Base-by-base conservation (phyloP, 1,284 basidiomycete genomes). In the Mycosarcoma maydis region DNA sequence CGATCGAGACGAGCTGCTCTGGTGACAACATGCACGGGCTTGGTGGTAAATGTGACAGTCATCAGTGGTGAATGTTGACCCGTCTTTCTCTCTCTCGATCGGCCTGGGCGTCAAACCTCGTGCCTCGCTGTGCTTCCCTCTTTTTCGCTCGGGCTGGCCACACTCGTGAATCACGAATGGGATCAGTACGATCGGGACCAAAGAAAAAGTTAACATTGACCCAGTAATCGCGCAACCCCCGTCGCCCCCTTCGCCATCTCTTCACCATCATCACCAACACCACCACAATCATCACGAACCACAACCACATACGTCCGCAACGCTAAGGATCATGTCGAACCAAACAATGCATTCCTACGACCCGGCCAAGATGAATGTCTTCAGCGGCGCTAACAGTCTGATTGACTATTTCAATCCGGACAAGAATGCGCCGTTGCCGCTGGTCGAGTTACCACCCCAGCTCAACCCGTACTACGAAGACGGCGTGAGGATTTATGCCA, bases 371-470 rank as follows among this genome's bases (percentile, higher is more conserved):
- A 52, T 40, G 24, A 61, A 62, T 38, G 69, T 72, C 26, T 72
- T 72, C 30, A 38, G 27, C 9, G 69, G 69, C 16, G 45, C 51
- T 19, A 60, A 59, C 34, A 50, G 52, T 20, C 45, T 72, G 7
- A 27, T 58, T 27, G 56, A 72, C 49, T 72, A 59, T 36, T 73
- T 59, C 47, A 60, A 73, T 29, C 71, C 71, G 26, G 71, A 73
- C 49, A 47, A 58, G 36, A 66, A 71, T 44, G 43, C 56, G 10
- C 67, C 62, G 4, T 32, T 61, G 26, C 71, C 67, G 23, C 34
- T 73, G 23, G 67, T 73, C 17, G 71, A 73, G 36, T 36, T 73
- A 32, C 71, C 71, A 22, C 33, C 27, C 3, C n/a, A 44, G 38
- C 53, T 71, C 27, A 70, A 73, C 33, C 71, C 71, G 11, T 73